phyloP scores from a whole-genome alignment of 352 stramenopile genomes.

The Phytophthora sansomeana region DNA sequence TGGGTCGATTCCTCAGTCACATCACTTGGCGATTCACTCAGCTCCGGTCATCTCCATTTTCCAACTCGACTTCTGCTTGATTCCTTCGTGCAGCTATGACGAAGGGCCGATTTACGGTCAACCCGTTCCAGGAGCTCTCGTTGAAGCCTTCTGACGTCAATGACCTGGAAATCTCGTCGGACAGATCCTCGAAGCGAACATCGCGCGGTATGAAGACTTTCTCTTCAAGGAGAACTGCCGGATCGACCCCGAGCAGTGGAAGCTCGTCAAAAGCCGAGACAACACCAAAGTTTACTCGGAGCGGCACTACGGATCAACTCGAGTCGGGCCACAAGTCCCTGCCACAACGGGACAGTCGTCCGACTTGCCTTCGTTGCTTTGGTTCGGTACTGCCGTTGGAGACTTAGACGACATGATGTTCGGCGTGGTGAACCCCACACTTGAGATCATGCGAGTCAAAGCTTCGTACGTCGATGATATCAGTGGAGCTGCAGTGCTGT shows the following conservation, averaged over 20 bases:
- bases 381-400: conserved; percentile 44
- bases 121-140: too few species aligned
- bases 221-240: conserved; percentile 37
- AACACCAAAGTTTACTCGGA: conserved; percentile 41
- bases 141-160: conserved; percentile 37
- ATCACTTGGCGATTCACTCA: conserved; percentile 23
- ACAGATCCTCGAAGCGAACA: conserved; percentile 38
- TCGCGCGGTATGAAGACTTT: conserved; percentile 46
- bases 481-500: conserved; percentile 54
- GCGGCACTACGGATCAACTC: conserved; percentile 23
- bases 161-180: conserved; percentile 37
- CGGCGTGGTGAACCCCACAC: conserved; percentile 55
- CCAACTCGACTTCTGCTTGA: too few species aligned
- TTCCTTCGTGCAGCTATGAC: too few species aligned
- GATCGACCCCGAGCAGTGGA: conserved; percentile 39
- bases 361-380: conserved; percentile 37
- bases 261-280: conserved; percentile 43
- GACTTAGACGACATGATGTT: conserved; percentile 67
- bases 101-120: too few species aligned
- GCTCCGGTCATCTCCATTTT: conserved; percentile 1
- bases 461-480: conserved; percentile 58
- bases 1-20: not conserved
- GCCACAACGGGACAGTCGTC: conserved; percentile 18
- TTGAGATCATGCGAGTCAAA: conserved; percentile 58
- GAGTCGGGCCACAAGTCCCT: conserved; percentile 23